A percentile compares a stretch with the other conserved stretches of the same genome.
Evolutionary conservation across 139 green algal species (phyloP).

Genomic region (Closterium sp.): DNA sequence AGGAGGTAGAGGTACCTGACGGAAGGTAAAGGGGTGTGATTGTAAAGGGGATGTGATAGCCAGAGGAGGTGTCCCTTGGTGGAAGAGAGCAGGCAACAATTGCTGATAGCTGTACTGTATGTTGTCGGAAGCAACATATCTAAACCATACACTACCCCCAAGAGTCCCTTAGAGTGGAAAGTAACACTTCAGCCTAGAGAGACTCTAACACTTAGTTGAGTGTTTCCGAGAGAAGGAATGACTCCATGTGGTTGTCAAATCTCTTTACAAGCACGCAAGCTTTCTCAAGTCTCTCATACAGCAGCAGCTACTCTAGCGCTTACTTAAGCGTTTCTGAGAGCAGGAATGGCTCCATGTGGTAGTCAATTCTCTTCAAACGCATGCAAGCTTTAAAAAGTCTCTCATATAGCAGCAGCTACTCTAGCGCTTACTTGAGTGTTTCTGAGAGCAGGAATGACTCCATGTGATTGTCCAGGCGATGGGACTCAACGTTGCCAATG

Average conservation of each 20-base stretch:
- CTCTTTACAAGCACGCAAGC: too few species aligned
- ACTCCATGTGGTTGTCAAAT: constrained; percentile 70
- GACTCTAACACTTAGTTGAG: constrained; percentile 26
- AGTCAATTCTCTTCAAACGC: too few species aligned
- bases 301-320: constrained; percentile 72
- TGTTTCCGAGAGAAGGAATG: constrained; percentile 89
- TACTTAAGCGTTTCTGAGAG: constrained; percentile 88
- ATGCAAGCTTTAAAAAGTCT: too few species aligned
- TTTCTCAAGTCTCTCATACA: neutral
- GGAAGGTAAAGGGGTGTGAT: too few species aligned
- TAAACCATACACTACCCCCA: too few species aligned
- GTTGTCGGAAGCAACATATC: too few species aligned
- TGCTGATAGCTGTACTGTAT: too few species aligned
- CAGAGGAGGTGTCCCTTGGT: too few species aligned
- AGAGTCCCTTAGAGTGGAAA: too few species aligned
- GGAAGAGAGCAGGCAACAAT: too few species aligned
- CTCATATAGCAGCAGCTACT: constrained; percentile 57
- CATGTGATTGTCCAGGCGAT: constrained; percentile 58
- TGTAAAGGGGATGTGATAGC: neutral
- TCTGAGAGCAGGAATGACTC: constrained; percentile 90
- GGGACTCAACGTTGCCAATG: neutral
- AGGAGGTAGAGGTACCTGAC: constrained; percentile 42
- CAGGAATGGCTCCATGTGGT: constrained; percentile 88
- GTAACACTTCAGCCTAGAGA: too few species aligned
- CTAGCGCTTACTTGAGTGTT: constrained; percentile 86